Conservation (phyloP, 202 grass and related monocot species). For the Elaeis oleifera region DNA sequence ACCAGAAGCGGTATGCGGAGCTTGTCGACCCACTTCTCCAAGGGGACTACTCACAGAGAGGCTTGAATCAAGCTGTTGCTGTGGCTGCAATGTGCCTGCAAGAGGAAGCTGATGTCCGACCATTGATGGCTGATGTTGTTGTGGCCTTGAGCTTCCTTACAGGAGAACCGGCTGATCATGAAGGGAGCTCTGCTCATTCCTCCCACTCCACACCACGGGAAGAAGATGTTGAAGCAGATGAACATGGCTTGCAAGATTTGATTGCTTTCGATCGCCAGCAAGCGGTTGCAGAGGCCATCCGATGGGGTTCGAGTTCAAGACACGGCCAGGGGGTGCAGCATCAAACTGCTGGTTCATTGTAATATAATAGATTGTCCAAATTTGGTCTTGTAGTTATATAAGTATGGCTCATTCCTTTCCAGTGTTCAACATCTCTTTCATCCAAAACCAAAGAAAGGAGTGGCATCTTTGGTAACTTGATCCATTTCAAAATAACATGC, state of each 20-base stretch:
- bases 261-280: constrained; percentile 32
- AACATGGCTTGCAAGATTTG: constrained; percentile 9
- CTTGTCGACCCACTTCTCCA: constrained; percentile 65
- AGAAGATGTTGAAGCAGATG: not conserved
- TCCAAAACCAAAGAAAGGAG: no score
- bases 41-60: constrained; percentile 48
- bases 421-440: no score
- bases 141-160: constrained; percentile 52
- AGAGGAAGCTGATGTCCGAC: constrained; percentile 53
- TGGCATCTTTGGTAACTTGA: no score
- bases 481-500: no score
- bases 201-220: not conserved
- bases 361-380: not conserved
- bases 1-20: constrained; percentile 47
- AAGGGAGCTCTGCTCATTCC: not conserved
- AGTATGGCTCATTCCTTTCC: no score
- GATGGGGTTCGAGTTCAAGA: constrained; percentile 50
- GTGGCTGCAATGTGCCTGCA: constrained; percentile 83
- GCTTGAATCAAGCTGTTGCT: constrained; percentile 55
- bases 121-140: constrained; percentile 65
- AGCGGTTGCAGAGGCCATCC: constrained; percentile 51
- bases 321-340: constrained; percentile 21
- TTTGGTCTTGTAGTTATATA: no score
- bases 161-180: constrained; percentile 15
- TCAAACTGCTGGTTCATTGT: constrained; percentile 5